phyloP scores from a whole-genome alignment of 2,329 filamentous ascomycete genomes.

The Gnomoniopsis sp. region DNA sequence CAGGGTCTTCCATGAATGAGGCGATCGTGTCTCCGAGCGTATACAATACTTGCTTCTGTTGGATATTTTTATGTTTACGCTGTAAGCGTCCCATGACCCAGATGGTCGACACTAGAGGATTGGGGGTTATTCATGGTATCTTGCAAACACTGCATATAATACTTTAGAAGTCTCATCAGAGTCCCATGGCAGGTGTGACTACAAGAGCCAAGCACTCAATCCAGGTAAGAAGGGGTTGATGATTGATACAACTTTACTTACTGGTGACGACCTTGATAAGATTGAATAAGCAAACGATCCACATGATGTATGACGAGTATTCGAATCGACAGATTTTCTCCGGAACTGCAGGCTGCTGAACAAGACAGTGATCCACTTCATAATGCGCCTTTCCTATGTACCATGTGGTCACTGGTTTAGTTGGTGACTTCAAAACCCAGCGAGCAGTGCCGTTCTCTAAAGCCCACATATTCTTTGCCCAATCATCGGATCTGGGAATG shows the following conservation, averaged over 20 bases:
- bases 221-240: too few relatives aligned
- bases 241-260: not conserved
- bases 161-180: too few relatives aligned
- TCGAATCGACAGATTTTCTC: conserved; percentile 21
- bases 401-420: conserved; percentile 17
- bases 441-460: conserved; percentile 20
- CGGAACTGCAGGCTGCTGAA: conserved; percentile 16
- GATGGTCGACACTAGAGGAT: too few relatives aligned
- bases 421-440: not conserved
- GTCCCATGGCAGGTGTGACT: too few relatives aligned
- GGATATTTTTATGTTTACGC: too few relatives aligned
- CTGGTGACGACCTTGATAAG: conserved; percentile 18
- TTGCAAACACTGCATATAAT: too few relatives aligned
- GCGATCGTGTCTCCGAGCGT: conserved; percentile 20
- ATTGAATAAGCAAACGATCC: conserved; percentile 21
- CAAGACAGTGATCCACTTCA: conserved; percentile 24
- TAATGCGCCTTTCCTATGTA: conserved; percentile 22
- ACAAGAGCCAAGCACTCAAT: too few relatives aligned
- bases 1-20: conserved; percentile 1
- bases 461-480: conserved; percentile 28
- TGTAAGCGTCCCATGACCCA: too few relatives aligned
- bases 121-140: not conserved
- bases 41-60: conserved; percentile 15
- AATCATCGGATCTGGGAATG: conserved; percentile 21
- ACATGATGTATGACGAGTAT: conserved; percentile 23